Conservation (phyloP, 2,329 filamentous ascomycete genomes). For the Fusarium sublunatum region DNA sequence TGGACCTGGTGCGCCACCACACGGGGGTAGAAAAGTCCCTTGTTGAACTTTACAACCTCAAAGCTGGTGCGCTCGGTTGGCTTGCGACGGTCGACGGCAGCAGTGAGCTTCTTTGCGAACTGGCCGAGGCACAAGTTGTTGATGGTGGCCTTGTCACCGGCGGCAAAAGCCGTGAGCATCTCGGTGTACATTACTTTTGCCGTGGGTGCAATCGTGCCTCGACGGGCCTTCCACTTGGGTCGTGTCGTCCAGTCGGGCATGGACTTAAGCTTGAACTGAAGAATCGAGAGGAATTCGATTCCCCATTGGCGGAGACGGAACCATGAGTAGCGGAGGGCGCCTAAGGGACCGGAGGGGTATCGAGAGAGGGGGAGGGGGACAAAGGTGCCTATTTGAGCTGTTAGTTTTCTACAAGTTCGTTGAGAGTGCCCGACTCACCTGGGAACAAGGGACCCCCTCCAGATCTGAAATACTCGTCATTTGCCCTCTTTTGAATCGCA, state of each 20-base stretch:
- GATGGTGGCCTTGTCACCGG: constrained; percentile 64
- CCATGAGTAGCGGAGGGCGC: constrained; percentile 53
- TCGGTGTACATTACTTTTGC: constrained; percentile 70
- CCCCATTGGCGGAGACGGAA: constrained; percentile 52
- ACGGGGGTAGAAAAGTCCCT: constrained; percentile 55
- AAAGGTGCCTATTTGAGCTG: constrained; percentile 58
- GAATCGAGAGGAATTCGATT: constrained; percentile 50
- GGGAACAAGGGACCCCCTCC: constrained; percentile 52
- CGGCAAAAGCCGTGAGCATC: constrained; percentile 71
- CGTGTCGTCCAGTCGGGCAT: constrained; percentile 57
- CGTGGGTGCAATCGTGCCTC: constrained; percentile 58
- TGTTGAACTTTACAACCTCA: constrained; percentile 65
- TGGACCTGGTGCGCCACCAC: constrained; percentile 67
- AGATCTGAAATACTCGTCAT: constrained; percentile 50
- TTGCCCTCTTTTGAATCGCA: constrained; percentile 47
- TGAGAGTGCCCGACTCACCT: constrained; percentile 40
- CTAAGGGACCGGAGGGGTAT: constrained; percentile 46
- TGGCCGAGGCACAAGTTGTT: constrained; percentile 64
- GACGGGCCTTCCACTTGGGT: constrained; percentile 58
- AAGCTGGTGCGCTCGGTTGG: constrained; percentile 60
- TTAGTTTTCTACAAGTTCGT: neutral
- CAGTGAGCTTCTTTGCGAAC: constrained; percentile 63
- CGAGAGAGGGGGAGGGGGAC: constrained; percentile 56
- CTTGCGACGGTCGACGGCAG: constrained; percentile 64
- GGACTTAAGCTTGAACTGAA: constrained; percentile 58